phyloP scores from a whole-genome alignment of 2,329 filamentous ascomycete species.

The Colletotrichum magnum region DNA sequence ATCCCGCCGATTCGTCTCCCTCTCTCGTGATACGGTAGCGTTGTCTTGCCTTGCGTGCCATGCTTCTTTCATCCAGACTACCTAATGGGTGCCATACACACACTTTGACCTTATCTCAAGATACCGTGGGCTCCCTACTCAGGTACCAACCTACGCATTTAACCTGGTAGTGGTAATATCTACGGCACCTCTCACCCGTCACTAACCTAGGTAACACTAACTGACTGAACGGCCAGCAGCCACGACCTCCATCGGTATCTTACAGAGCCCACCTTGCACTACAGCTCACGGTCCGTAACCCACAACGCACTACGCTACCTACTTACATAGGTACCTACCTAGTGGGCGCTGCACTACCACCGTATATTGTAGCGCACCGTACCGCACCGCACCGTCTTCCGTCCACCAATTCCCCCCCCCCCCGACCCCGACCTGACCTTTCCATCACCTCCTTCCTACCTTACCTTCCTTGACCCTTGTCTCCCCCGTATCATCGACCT shows the following conservation, averaged over 20 bases:
- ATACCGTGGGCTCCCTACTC: too few species aligned
- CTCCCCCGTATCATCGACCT: constrained; percentile 39
- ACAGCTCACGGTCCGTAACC: too few species aligned
- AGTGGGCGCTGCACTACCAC: background rate
- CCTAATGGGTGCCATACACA: background rate
- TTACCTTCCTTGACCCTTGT: constrained; percentile 39
- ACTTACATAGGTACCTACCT: background rate
- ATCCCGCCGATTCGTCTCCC: background rate
- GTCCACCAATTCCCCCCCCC: constrained; percentile 22
- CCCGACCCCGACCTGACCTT: constrained; percentile 6
- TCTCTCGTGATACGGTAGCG: background rate
- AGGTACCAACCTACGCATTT: too few species aligned
- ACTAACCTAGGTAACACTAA: too few species aligned
- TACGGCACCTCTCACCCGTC: too few species aligned
- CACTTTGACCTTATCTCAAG: background rate
- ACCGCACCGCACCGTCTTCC: constrained; percentile 27
- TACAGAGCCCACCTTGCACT: too few species aligned
- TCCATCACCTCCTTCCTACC: background rate
- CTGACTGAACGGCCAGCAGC: too few species aligned
- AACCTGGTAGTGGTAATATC: too few species aligned
- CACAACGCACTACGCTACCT: too few species aligned
- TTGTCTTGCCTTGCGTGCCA: background rate
- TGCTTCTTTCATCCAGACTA: background rate
- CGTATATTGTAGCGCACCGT: too few species aligned
- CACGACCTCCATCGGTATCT: too few species aligned